phyloP scores from a whole-genome alignment of 495 filamentous ascomycete species.

The Lentithecium fluviatile region DNA sequence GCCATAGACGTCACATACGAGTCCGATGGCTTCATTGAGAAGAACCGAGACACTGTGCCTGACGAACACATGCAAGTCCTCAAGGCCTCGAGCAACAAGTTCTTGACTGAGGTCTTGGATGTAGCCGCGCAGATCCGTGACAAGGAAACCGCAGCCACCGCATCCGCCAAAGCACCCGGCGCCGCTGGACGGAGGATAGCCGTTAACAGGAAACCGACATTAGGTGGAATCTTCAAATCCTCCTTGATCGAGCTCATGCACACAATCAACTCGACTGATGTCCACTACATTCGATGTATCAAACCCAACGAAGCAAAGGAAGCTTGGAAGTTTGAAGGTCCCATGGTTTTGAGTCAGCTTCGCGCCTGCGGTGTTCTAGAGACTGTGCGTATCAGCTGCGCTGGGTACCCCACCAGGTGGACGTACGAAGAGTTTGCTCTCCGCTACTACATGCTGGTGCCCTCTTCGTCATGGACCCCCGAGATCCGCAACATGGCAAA shows the following conservation, averaged over 20 bases:
- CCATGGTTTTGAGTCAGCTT: conserved; percentile 97
- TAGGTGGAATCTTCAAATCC: conserved; percentile 98
- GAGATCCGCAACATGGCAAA: conserved; percentile 93
- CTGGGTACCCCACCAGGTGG: conserved; percentile 97
- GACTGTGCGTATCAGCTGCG: conserved; percentile 96
- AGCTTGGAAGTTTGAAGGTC: conserved; percentile 97
- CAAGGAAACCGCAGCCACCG: conserved; percentile 74
- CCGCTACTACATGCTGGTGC: conserved; percentile 97
- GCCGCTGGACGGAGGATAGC: conserved; percentile 78
- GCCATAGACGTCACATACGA: conserved; percentile 98
- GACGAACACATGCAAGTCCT: conserved; percentile 97
- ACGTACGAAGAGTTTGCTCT: conserved; percentile 98
- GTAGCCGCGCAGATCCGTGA: conserved; percentile 84
- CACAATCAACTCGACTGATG: conserved; percentile 96
- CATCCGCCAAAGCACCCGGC: conserved; percentile 59
- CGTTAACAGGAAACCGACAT: conserved; percentile 91
- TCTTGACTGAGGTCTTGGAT: conserved; percentile 80
- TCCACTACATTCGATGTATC: conserved; percentile 99
- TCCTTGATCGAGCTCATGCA: conserved; percentile 97
- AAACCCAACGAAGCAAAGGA: conserved; percentile 98
- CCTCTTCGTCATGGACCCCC: conserved; percentile 84
- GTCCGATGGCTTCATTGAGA: conserved; percentile 99
- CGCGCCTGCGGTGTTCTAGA: conserved; percentile 98
- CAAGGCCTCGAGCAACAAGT: conserved; percentile 76
- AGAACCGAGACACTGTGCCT: conserved; percentile 97